Percentiles rank a stretch among this genome's conserved stretches.
phyloP scores from a whole-genome alignment of 2,329 filamentous ascomycete genomes.

The Didymella keratinophila region DNA sequence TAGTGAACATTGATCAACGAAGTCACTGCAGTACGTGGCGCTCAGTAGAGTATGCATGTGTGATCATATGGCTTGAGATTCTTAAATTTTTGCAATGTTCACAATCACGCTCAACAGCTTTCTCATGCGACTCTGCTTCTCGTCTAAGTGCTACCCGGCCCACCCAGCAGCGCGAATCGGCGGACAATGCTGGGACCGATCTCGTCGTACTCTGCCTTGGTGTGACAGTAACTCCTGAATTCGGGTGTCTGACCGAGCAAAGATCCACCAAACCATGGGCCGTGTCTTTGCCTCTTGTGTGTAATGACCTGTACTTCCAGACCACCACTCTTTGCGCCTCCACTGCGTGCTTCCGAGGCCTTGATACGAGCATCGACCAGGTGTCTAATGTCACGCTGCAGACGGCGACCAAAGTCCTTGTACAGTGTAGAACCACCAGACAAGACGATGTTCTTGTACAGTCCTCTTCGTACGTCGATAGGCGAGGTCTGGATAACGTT shows the following conservation, averaged over 20 bases:
- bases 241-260: constrained; percentile 96
- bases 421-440: constrained; percentile 97
- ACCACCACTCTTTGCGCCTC: constrained; percentile 90
- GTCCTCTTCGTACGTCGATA: constrained; percentile 93
- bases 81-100: constrained; percentile 26
- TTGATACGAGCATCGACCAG: constrained; percentile 92
- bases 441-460: constrained; percentile 99
- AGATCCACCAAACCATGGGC: constrained; percentile 98
- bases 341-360: constrained; percentile 89
- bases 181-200: constrained; percentile 95
- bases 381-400: constrained; percentile 97
- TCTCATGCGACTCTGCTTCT: neutral
- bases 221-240: constrained; percentile 98
- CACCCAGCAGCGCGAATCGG: constrained; percentile 91
- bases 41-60: neutral
- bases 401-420: constrained; percentile 94
- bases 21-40: neutral
- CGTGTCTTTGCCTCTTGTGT: constrained; percentile 96
- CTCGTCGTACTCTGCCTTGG: constrained; percentile 77
- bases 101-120: constrained; percentile 25
- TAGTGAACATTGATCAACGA: neutral
- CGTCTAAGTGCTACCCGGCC: constrained; percentile 77
- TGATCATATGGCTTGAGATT: constrained; percentile 21
- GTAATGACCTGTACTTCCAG: constrained; percentile 96
- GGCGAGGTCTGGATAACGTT: constrained; percentile 96